Evolutionary conservation across 2,329 filamentous ascomycete genomes (phyloP).

Genomic region (Cladorrhinum sp.): DNA sequence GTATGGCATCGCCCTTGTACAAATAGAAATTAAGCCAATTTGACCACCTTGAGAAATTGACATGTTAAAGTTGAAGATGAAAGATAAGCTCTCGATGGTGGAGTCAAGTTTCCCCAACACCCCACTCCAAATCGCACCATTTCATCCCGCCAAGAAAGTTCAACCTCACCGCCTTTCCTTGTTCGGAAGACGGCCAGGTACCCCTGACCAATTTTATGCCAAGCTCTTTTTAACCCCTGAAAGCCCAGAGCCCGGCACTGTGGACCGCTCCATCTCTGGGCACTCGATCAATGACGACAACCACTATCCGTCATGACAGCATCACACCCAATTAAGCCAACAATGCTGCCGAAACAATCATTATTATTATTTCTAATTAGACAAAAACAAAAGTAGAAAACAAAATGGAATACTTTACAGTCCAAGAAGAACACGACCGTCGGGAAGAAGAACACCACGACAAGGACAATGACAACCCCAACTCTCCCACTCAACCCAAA

Average conservation of each 20-base stretch:
- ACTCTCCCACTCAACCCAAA: conserved; percentile 18
- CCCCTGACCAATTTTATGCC: background rate
- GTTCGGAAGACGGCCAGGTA: too few relatives aligned
- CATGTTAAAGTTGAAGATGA: too few relatives aligned
- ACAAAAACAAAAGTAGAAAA: background rate
- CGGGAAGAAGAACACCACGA: background rate
- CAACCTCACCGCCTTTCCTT: background rate
- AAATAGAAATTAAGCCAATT: too few relatives aligned
- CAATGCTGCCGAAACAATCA: background rate
- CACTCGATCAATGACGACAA: background rate
- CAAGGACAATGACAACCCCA: background rate
- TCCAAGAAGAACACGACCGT: conserved; percentile 7
- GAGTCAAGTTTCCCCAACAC: background rate
- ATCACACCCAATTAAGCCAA: background rate
- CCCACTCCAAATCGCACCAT: background rate
- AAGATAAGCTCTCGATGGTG: background rate
- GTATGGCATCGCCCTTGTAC: too few relatives aligned
- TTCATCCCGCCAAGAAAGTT: background rate
- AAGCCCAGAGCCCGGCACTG: too few relatives aligned
- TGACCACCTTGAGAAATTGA: too few relatives aligned
- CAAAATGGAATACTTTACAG: conserved; percentile 8
- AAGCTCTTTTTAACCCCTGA: too few relatives aligned
- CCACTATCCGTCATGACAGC: background rate
- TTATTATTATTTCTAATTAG: too few relatives aligned
- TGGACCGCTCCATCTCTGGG: background rate